phyloP scores from a whole-genome alignment of 2,329 filamentous ascomycete species.

The Didymella keratinophila region DNA sequence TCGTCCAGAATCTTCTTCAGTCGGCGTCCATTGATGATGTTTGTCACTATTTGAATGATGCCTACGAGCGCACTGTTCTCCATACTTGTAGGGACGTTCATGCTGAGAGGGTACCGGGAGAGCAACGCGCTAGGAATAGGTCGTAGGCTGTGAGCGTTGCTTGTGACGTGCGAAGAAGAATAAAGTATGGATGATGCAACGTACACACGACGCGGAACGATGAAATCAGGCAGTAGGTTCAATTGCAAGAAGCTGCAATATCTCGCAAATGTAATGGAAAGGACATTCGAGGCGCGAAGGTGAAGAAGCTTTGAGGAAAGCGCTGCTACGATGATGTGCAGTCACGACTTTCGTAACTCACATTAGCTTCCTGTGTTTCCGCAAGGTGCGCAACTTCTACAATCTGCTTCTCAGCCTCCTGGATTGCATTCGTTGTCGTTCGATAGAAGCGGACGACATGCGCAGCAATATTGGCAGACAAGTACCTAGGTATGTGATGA shows the following conservation, averaged over 20 bases:
- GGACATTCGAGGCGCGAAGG: not conserved
- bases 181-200: not conserved
- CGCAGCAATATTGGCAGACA: too few species aligned
- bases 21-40: not conserved
- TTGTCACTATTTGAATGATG: not conserved
- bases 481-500: too few species aligned
- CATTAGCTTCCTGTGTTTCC: not conserved
- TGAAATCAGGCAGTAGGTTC: not conserved
- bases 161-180: not conserved
- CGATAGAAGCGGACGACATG: not conserved
- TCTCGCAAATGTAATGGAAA: not conserved
- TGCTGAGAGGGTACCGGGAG: not conserved
- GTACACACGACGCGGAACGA: not conserved
- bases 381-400: not conserved
- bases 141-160: not conserved
- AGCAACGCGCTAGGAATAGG: not conserved
- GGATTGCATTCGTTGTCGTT: too few species aligned
- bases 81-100: not conserved
- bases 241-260: not conserved
- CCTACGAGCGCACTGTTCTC: not conserved
- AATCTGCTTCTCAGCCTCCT: too few species aligned
- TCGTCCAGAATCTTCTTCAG: not conserved
- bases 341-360: not conserved
- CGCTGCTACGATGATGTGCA: not conserved
- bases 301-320: not conserved